Base-by-base conservation (phyloP, 192 early-diverging fungal genomes). In the Umbelopsis ramanniana region DNA sequence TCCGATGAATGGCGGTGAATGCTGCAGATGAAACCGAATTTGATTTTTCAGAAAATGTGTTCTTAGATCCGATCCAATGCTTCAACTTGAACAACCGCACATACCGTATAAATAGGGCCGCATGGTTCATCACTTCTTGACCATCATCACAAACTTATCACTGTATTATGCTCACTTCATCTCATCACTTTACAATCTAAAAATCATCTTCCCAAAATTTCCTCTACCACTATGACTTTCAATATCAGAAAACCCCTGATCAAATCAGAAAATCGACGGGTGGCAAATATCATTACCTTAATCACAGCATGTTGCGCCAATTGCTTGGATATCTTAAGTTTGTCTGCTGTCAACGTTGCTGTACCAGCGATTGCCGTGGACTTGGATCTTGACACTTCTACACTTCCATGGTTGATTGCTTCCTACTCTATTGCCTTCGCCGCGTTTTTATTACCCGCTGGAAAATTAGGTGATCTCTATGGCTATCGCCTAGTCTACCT, bases 301-400 rank as follows among this genome's bases (percentile, higher is more conserved):
- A 45, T 81, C 24, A 76, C 76, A 24, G 74, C 75, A 43, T 81
- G 80, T 43, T 74, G 75, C 24, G 80, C 80, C 23, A 74, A 74
- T 45, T 81, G 77, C 68, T 68, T 81, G 23, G 80, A 81, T n/a
- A 73, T 78, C 15, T 71, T 76, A 21, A 78, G 78, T 46, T 53
- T 81, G 19, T 78, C 80, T 22, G 80, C 80, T 6, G 76, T 78
- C 71, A 81, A 81, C 66, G 78, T 81, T 29, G 73, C 80, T 0
- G 40, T 81, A 26, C 80, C 80, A 0, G 74, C 76, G 57, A 81
- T 81, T 23, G 67, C 67, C 3, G 46, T 7, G 14, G 67, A 68
- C 17, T 21, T 68, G 22, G 21, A n/a, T 23, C 26, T 68, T 23
- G 40, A 35, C 22, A 46, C 22, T 6, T 68, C 67, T 46, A 68